These are phyloP conservation scores for Bimuria novae-zelandiae DNA, from an alignment of 2,329 filamentous ascomycete species.

Conservation along the genomic window DNA sequence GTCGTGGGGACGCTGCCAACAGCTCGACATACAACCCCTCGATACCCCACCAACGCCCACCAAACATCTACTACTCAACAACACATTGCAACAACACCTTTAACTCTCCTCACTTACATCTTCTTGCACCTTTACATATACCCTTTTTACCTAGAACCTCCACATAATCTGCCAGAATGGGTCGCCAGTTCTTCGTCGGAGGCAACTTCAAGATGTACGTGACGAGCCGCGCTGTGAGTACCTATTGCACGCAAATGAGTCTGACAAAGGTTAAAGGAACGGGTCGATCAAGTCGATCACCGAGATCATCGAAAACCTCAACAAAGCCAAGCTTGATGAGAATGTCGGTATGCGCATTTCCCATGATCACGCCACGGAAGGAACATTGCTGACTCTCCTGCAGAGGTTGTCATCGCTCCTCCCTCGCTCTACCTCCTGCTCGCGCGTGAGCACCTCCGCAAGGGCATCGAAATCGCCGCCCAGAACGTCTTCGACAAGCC, in stretches of 20 bases:
- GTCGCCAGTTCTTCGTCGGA: constrained; percentile 95
- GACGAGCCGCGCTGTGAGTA: constrained; percentile 29
- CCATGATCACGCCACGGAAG: not conserved
- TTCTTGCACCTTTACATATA: constrained; percentile 12
- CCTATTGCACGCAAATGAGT: constrained; percentile 9
- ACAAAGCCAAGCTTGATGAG: constrained; percentile 78
- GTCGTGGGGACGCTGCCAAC: constrained; percentile 19
- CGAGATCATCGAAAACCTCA: constrained; percentile 87
- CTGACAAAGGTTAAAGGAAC: constrained; percentile 68
- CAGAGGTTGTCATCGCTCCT: constrained; percentile 94
- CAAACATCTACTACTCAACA: constrained; percentile 31
- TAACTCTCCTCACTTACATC: constrained; percentile 5
- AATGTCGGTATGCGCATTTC: constrained; percentile 65
- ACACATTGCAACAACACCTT: constrained; percentile 30
- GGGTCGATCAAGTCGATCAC: constrained; percentile 88
- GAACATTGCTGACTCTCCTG: not conserved
- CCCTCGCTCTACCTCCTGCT: constrained; percentile 89
- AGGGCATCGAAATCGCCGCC: constrained; percentile 81
- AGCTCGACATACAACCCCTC: constrained; percentile 19
- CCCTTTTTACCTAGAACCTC: constrained; percentile 2
- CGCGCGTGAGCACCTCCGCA: constrained; percentile 76
- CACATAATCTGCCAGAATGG: constrained; percentile 66
- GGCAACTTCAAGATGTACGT: constrained; percentile 98
- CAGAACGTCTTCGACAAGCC: constrained; percentile 99
- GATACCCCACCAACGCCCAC: constrained; percentile 10